Base-by-base conservation (phyloP, 2,329 filamentous ascomycete species). In the Talaromyces rugulosus region DNA sequence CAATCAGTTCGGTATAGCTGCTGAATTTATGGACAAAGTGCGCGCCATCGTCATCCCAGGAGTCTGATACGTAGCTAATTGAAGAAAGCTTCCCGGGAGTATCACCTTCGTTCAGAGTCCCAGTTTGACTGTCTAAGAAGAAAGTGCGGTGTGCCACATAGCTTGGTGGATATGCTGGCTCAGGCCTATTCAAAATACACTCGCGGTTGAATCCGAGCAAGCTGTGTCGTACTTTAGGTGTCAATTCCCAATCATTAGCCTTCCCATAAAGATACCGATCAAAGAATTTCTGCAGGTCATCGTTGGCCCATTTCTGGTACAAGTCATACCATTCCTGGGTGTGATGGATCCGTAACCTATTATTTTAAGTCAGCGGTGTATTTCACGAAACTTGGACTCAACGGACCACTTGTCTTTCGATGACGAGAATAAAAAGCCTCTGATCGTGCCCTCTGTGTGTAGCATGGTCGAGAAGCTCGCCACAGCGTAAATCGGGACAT, bases 161-260 rank as follows among this genome's bases (percentile, higher is more conserved):
- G 33, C 75, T 66, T n/a, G 65, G 66, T 12, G 61, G 62, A 44
- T 74, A 74, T 11, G 70, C 62, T 0, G 70, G 72, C 9, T 66
- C 63, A 0, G 71, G 69, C 4, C 69, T 63, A 7, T 73, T 72
- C 53, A 71, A 72, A 42, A 71, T 68, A 36, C 68, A 65, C 18
- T 69, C 56, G 50, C 76, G 68, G 33, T 73, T 73, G 53, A 74
- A 76, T n/a, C 70, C 68, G 16, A 81, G 67, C 0, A 72, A 67
- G 4, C 77, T 74, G 68, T 73, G 75, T 4, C 78, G 72, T 4
- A 81, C 76, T 31, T 69, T 70, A 0, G 80, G 77, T 0, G 78
- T 82, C 53, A 74, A 69, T 62, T 80, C 76, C 77, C 77, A 82
- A 33, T 69, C 77, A 58, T 82, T 82, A 0, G 77, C 59, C 1